Base-by-base conservation (phyloP, 257 asterid species). In the Solanum ossicruentum region DNA sequence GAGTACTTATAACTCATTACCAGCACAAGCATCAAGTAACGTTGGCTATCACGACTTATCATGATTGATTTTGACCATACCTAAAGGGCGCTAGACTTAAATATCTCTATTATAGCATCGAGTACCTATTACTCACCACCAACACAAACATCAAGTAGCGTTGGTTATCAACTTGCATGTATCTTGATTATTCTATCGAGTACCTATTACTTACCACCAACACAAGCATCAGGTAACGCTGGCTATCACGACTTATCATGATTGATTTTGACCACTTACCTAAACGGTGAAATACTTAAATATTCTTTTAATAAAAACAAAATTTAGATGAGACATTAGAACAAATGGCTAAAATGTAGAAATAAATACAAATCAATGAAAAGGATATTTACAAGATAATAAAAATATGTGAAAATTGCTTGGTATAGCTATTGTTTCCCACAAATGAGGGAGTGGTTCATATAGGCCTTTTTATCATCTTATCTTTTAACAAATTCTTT, bases 381-480 rank as follows among this genome's bases (percentile, higher is more conserved):
- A 81, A 84, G 16, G 86, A 84, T 18, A 45, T 26, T 72, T 45
- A 82, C 9, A 82, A 66, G 6, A 17, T 52, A 84, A 85, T 84
- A 83, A 55, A 81, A 70, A 45, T 63, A 58, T 66, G 8, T 32
- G 73, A 20, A 1, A 71, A 2, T 18, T 13, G 8, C 13, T 3
- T 9, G 49, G 92, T 88, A 95, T 92, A 93, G 93, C 92, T 85
- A 82, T 92, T 89, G 85, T 72, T 85, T 89, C 83, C 89, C 85
- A 86, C 82, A 82, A n/a, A 81, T 52, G 67, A 89, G 85, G 90
- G 87, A 92, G 97, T 93, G 98, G 97, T 73, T 90, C 83, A 57
- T 84, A 93, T 51, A 10, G 3, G n/a, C 32, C 89, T 91, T 89
- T 88, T 87, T 93, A 93, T 93, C 95, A 77, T 92, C 47, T 93